Conservation (phyloP, 805 yeast species). For the Blastobotrys americana region DNA sequence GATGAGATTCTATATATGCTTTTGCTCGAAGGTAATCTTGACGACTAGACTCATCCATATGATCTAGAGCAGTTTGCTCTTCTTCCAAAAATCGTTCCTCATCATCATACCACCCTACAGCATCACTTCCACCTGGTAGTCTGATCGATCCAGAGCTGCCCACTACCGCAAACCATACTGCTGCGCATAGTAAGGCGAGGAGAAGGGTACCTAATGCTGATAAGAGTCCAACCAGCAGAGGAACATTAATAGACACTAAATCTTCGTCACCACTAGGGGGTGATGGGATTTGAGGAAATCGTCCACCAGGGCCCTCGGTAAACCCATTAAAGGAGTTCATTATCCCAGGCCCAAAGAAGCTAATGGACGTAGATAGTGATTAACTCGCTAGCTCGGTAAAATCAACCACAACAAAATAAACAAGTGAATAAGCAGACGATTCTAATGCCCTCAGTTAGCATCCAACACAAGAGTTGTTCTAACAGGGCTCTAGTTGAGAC, state of each 20-base stretch:
- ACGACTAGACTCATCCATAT: slow-evolving; percentile 47
- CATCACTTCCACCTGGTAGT: slow-evolving; percentile 32
- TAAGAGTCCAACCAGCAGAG: slow-evolving; percentile 34
- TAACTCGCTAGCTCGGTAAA: no score
- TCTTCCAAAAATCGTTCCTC: slow-evolving; percentile 54
- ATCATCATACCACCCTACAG: slow-evolving; percentile 59
- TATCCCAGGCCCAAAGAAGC: no score
- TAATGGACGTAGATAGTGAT: no score
- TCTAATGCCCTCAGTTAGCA: no score
- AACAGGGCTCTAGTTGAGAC: no score
- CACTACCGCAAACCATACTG: slow-evolving; percentile 29
- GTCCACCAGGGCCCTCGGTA: no score
- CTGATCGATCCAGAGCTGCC: slow-evolving; percentile 28
- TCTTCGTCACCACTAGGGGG: neutral
- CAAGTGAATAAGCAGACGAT: no score
- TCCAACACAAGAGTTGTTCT: no score
- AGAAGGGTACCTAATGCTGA: slow-evolving; percentile 34
- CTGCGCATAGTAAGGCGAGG: slow-evolving; percentile 26
- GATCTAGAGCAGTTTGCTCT: slow-evolving; percentile 53
- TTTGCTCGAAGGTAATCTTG: slow-evolving; percentile 62
- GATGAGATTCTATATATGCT: slow-evolving; percentile 35
- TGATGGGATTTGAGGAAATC: no score
- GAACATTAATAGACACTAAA: slow-evolving; percentile 24
- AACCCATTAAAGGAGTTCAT: no score
- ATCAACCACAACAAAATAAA: no score